Percentiles rank a stretch among this genome's conserved stretches.
Evolutionary conservation across 139 green algal species (phyloP).

Genomic region (Pseudopediastrum boryanum): DNA sequence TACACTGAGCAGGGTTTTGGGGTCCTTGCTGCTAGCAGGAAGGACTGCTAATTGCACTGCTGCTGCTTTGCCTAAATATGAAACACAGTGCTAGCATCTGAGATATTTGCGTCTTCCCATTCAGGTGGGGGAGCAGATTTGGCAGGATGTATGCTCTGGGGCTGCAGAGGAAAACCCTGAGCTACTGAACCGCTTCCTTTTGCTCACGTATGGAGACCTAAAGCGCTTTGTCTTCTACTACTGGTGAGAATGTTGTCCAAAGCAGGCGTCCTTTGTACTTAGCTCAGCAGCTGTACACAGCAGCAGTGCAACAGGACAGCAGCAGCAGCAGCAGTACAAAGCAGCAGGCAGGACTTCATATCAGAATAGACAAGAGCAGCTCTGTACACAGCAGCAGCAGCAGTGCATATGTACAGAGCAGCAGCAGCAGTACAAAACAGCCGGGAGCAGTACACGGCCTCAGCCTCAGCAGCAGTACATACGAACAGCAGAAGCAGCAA

Average conservation of each 20-base stretch:
- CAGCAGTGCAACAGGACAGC: conserved; percentile 7
- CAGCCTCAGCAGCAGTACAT: too few relatives aligned
- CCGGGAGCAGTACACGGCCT: too few relatives aligned
- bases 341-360: neutral
- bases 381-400: too few relatives aligned
- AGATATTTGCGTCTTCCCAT: neutral
- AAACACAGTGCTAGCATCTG: neutral
- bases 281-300: too few relatives aligned
- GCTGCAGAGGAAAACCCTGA: conserved; percentile 58
- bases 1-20: too few relatives aligned
- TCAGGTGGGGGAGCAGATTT: conserved; percentile 57
- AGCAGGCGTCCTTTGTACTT: neutral
- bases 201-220: conserved; percentile 87
- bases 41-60: too few relatives aligned
- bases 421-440: too few relatives aligned
- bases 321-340: neutral
- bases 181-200: conserved; percentile 66
- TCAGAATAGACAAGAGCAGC: neutral
- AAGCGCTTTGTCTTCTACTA: conserved; percentile 91
- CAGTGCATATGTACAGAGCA: too few relatives aligned
- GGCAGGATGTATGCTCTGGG: conserved; percentile 67
- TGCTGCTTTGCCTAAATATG: too few relatives aligned
- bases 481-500: too few relatives aligned
- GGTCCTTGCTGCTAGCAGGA: too few relatives aligned
- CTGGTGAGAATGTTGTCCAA: conserved; percentile 56